phyloP scores from a whole-genome alignment of 495 filamentous ascomycete genomes.

The Pyronema domesticum region DNA sequence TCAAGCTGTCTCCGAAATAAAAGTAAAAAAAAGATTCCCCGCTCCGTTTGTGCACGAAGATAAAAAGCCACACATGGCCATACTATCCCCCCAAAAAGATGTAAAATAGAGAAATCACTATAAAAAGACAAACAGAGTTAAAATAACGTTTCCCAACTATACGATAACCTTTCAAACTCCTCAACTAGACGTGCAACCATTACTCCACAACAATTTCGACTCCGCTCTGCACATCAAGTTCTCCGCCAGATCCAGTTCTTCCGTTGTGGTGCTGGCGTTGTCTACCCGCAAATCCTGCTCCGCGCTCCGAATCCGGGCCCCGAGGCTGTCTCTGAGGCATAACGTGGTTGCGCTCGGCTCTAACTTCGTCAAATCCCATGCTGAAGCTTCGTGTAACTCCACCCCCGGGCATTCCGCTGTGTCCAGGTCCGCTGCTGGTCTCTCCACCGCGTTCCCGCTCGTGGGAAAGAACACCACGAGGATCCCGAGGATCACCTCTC shows the following conservation, averaged over 20 bases:
- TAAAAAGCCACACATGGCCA: too few relatives aligned
- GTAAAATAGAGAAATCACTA: too few relatives aligned
- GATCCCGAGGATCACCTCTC: slow-evolving; percentile 29
- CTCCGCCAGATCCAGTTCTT: slow-evolving; percentile 11
- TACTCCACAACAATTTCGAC: slow-evolving; percentile 26
- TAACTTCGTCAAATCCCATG: slow-evolving; percentile 14
- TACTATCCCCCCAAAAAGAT: too few relatives aligned
- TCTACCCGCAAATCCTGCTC: slow-evolving; percentile 21
- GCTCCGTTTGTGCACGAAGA: too few relatives aligned
- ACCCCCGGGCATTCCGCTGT: slow-evolving; percentile 1
- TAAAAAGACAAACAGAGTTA: too few relatives aligned
- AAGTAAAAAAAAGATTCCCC: not conserved
- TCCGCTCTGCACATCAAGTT: slow-evolving; percentile 23
- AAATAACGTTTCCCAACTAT: too few relatives aligned
- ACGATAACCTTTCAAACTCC: too few relatives aligned
- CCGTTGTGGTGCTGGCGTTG: slow-evolving; percentile 20
- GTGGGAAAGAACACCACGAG: slow-evolving; percentile 18
- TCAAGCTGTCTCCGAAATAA: not conserved
- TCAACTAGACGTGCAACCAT: not conserved
- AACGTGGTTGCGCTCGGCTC: slow-evolving; percentile 19
- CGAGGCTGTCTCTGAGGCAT: slow-evolving; percentile 23
- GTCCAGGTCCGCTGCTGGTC: slow-evolving; percentile 17
- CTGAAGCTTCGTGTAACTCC: slow-evolving; percentile 9
- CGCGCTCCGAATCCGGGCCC: slow-evolving; percentile 24
- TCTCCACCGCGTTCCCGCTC: slow-evolving; percentile 22